These are phyloP conservation scores for Gossypium thurberi DNA, from an alignment of 345 rosid genomes.

Conservation along the genomic window DNA sequence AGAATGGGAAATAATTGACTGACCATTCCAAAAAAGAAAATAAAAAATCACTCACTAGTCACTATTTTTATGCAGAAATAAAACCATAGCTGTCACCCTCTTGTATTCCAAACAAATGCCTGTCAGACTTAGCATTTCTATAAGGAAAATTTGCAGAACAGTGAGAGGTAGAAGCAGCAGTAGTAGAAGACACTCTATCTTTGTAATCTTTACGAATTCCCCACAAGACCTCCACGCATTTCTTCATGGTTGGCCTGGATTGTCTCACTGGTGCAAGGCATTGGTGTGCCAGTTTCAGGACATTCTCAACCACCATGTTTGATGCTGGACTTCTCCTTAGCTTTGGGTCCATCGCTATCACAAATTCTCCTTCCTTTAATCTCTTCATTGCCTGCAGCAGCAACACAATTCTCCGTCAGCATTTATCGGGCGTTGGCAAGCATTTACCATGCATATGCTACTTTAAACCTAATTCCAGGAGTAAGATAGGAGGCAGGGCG, in stretches of 20 bases:
- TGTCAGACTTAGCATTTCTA: slow-evolving; percentile 24
- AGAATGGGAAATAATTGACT: not conserved
- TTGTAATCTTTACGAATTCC: slow-evolving; percentile 51
- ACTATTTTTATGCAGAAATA: slow-evolving; percentile 35
- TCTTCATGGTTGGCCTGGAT: slow-evolving; percentile 74
- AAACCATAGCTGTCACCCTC: slow-evolving; percentile 35
- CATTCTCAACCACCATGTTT: slow-evolving; percentile 42
- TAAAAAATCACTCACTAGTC: not conserved
- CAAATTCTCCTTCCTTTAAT: slow-evolving; percentile 47
- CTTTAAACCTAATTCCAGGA: not conserved
- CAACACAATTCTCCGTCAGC: not conserved
- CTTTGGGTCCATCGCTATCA: slow-evolving; percentile 70
- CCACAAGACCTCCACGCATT: slow-evolving; percentile 70
- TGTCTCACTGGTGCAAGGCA: slow-evolving; percentile 52
- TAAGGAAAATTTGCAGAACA: slow-evolving; percentile 38
- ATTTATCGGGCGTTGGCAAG: not conserved
- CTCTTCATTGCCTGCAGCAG: slow-evolving; percentile 64
- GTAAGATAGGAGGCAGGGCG: not conserved
- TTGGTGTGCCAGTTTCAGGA: slow-evolving; percentile 55
- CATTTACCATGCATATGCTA: no score
- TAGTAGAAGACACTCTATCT: slow-evolving; percentile 29
- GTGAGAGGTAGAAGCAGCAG: slow-evolving; percentile 33
- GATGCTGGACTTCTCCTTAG: slow-evolving; percentile 63
- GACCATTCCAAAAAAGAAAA: not conserved
- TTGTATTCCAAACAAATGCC: slow-evolving; percentile 40